Evolutionary conservation across 2,329 filamentous ascomycete genomes (phyloP).

Genomic region (Plenodomus tracheiphilus): DNA sequence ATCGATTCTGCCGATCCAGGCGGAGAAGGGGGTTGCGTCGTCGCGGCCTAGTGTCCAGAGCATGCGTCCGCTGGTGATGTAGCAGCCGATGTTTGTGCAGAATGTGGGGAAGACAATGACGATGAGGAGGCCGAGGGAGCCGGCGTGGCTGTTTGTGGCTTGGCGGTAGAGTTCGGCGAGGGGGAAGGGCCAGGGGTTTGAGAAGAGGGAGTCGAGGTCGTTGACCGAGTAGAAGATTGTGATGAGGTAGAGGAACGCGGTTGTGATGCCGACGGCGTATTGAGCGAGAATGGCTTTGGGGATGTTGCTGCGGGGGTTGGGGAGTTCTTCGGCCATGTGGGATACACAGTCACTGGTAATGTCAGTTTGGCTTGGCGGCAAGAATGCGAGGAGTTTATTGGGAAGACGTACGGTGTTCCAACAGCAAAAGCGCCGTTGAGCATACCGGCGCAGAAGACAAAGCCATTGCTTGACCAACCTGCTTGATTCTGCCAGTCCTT

Average conservation of each 20-base stretch:
- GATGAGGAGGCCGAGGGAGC: conserved; percentile 51
- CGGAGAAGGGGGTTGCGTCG: conserved; percentile 58
- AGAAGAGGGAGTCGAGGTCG: conserved; percentile 59
- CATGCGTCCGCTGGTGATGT: conserved; percentile 64
- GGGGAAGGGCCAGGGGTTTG: conserved; percentile 58
- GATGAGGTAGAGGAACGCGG: conserved; percentile 44
- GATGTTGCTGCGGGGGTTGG: conserved; percentile 42
- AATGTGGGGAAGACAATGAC: conserved; percentile 59
- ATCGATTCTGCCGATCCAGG: conserved; percentile 54
- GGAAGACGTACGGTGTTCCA: conserved; percentile 55
- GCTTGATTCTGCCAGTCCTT: conserved; percentile 52
- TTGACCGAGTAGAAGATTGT: conserved; percentile 61
- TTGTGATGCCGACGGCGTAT: conserved; percentile 41
- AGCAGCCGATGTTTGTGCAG: conserved; percentile 58
- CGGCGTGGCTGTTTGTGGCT: conserved; percentile 46
- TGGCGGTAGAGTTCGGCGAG: conserved; percentile 67
- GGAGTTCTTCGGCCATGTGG: conserved; percentile 62
- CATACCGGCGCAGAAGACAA: conserved; percentile 68
- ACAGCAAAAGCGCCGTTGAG: conserved; percentile 72
- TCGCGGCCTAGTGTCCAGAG: conserved; percentile 66
- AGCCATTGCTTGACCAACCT: conserved; percentile 55
- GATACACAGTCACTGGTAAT: conserved; percentile 59
- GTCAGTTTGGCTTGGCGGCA: too few relatives aligned
- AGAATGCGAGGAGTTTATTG: not conserved
- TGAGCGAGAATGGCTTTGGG: conserved; percentile 47